Percentiles rank a stretch among this genome's conserved stretches.
Conservation (phyloP, 768 basidiomycete genomes). For the Pilatotrama ljubarskyi region DNA sequence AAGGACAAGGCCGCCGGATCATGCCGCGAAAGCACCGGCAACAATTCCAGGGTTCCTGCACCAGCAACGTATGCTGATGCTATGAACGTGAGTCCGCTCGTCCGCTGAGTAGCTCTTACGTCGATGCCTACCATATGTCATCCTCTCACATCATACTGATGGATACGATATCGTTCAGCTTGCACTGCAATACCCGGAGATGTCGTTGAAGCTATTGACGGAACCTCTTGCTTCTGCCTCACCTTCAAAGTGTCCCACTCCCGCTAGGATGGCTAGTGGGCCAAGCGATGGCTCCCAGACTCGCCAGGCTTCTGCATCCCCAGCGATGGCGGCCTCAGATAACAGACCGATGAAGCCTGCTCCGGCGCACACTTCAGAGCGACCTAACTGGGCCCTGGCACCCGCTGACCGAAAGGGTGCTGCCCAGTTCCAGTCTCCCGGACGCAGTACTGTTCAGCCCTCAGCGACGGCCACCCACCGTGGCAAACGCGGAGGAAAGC, state of each 20-base stretch:
- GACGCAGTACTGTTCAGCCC: background rate
- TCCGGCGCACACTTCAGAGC: slow-evolving; percentile 9
- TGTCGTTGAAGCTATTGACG: slow-evolving; percentile 19
- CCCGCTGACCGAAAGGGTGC: background rate
- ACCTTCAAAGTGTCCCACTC: background rate
- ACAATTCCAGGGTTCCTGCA: slow-evolving; percentile 10
- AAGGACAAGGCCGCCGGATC: background rate
- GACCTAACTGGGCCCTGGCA: slow-evolving; percentile 17
- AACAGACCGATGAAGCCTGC: background rate
- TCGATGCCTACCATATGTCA: too few relatives aligned
- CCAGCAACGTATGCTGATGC: slow-evolving; percentile 29
- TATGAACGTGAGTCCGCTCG: slow-evolving; percentile 20
- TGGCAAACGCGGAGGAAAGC: background rate
- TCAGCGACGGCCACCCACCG: too few relatives aligned
- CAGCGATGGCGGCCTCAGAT: background rate
- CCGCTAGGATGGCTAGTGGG: background rate
- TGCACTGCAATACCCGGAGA: slow-evolving; percentile 19
- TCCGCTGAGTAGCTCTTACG: too few relatives aligned
- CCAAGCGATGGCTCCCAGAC: background rate
- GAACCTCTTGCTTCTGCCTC: slow-evolving; percentile 5
- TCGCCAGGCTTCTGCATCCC: background rate
- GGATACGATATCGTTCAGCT: slow-evolving; percentile 5
- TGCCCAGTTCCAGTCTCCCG: background rate
- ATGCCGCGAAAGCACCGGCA: too few relatives aligned
- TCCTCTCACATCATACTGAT: background rate